Evolutionary conservation across 345 rosid genomes (phyloP).

Genomic region (Gossypium rotundifolium): DNA sequence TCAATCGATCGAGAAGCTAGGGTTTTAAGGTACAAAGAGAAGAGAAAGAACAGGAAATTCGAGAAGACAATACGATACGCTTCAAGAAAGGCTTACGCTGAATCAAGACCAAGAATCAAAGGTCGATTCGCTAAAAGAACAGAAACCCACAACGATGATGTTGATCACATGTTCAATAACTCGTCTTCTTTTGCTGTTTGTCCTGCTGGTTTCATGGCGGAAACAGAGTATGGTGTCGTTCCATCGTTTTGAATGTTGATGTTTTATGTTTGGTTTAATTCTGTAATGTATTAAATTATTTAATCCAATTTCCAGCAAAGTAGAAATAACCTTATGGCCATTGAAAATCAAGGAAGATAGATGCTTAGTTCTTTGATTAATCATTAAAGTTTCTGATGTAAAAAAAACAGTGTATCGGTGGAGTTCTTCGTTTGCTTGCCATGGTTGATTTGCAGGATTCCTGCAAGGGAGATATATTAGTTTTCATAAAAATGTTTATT

Average conservation of each 20-base stretch:
- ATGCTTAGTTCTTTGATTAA: neutral
- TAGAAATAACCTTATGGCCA: neutral
- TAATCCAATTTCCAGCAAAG: neutral
- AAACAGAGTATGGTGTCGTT: constrained; percentile 61
- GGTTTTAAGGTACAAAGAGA: constrained; percentile 90
- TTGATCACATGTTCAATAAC: constrained; percentile 12
- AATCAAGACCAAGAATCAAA: constrained; percentile 89
- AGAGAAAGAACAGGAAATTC: constrained; percentile 89
- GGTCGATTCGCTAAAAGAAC: constrained; percentile 85
- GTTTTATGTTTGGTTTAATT: too few relatives aligned
- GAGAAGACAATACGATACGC: constrained; percentile 97
- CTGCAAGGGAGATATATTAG: too few relatives aligned
- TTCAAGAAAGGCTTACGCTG: constrained; percentile 89
- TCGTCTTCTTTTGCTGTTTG: constrained; percentile 10
- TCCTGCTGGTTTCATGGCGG: constrained; percentile 11
- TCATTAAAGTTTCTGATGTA: too few relatives aligned
- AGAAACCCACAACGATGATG: constrained; percentile 46
- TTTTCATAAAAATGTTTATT: too few relatives aligned
- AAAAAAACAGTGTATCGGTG: too few relatives aligned
- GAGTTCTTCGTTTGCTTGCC: too few relatives aligned
- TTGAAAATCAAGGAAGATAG: neutral
- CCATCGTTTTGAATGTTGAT: constrained; percentile 44
- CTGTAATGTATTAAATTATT: too few relatives aligned
- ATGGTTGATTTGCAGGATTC: too few relatives aligned
- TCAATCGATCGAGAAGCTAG: constrained; percentile 73